A percentile compares a stretch with the other conserved stretches of the same genome.
These are phyloP conservation scores for Fusarium liriodendri DNA, from an alignment of 2,329 filamentous ascomycete genomes.

Conservation along the genomic window DNA sequence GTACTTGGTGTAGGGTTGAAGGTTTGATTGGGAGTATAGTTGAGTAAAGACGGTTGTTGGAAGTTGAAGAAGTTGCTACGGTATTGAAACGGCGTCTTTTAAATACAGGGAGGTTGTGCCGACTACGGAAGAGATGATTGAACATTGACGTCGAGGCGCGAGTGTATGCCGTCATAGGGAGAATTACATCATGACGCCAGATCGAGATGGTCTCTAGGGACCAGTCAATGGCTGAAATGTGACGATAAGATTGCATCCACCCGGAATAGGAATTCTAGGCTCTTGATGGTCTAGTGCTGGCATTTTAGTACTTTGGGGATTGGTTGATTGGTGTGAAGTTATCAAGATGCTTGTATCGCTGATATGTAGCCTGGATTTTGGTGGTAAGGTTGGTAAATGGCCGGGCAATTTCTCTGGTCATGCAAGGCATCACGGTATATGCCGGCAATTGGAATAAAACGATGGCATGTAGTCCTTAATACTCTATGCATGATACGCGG, in stretches of 20 bases:
- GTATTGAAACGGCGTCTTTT: background rate
- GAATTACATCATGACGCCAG: conserved; percentile 42
- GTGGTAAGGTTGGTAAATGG: background rate
- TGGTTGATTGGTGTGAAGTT: conserved; percentile 15
- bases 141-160: conserved; percentile 39
- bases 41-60: background rate
- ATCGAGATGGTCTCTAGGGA: conserved; percentile 30
- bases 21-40: background rate
- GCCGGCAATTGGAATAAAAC: background rate
- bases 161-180: conserved; percentile 43
- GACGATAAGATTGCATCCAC: background rate
- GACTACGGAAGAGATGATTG: conserved; percentile 24
- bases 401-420: background rate
- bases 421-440: background rate
- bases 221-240: background rate
- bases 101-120: conserved; percentile 12
- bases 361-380: background rate
- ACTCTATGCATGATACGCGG: background rate
- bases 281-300: background rate
- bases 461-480: background rate
- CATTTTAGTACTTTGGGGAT: conserved; percentile 14
- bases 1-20: conserved; percentile 6
- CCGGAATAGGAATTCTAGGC: background rate
- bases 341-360: background rate
- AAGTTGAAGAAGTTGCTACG: conserved; percentile 1